Conservation (phyloP, 768 basidiomycete genomes). For the Hortiboletus flavorubellus region DNA sequence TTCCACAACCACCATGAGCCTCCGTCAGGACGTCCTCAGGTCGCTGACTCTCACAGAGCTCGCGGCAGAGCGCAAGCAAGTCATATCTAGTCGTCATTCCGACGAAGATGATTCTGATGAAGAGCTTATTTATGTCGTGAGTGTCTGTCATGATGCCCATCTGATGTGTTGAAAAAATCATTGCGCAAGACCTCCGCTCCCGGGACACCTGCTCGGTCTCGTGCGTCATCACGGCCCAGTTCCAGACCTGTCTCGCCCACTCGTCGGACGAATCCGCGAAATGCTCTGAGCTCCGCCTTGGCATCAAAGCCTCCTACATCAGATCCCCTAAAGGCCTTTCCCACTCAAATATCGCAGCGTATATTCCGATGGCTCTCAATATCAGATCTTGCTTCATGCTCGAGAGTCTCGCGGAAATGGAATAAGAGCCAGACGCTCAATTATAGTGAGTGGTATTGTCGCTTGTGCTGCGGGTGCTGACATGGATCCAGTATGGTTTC, state of each 20-base stretch:
- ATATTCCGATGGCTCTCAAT: slow-evolving; percentile 66
- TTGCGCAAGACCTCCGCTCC: slow-evolving; percentile 56
- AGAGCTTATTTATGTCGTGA: slow-evolving; percentile 68
- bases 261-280: slow-evolving; percentile 17
- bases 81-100: slow-evolving; percentile 2
- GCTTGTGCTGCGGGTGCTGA: background rate
- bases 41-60: slow-evolving; percentile 42
- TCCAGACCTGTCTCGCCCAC: slow-evolving; percentile 43
- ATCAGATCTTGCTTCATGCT: slow-evolving; percentile 69
- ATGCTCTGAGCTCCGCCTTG: slow-evolving; percentile 28
- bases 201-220: slow-evolving; percentile 63
- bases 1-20: slow-evolving; percentile 48
- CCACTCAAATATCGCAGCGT: slow-evolving; percentile 77
- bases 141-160: slow-evolving; percentile 26
- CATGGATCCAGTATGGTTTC: slow-evolving; percentile 78
- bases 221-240: slow-evolving; percentile 47
- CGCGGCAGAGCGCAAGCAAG: slow-evolving; percentile 28
- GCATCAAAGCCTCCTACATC: slow-evolving; percentile 19
- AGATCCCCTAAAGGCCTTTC: slow-evolving; percentile 69
- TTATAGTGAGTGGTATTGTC: slow-evolving; percentile 55
- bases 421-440: slow-evolving; percentile 85
- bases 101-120: slow-evolving; percentile 60
- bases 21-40: slow-evolving; percentile 68
- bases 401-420: slow-evolving; percentile 85
- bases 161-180: background rate